Conservation (phyloP, 192 early-diverging fungal genomes). For the Mortierella antarctica region DNA sequence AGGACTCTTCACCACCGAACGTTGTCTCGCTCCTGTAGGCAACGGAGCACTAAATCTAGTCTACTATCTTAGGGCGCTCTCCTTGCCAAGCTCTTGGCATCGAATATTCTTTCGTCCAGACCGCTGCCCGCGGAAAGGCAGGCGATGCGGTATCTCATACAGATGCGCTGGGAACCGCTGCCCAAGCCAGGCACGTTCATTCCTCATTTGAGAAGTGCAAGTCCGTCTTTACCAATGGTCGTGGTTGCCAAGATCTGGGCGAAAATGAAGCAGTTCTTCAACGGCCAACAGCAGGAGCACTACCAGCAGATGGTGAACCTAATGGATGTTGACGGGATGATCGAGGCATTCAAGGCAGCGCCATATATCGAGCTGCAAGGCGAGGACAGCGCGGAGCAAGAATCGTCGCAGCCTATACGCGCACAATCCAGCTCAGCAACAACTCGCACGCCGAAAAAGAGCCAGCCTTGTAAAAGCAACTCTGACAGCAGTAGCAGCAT, state of each 20-base stretch:
- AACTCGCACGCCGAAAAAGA: too few species aligned
- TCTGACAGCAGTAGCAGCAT: too few species aligned
- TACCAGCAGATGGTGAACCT: background rate
- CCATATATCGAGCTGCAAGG: constrained; percentile 1
- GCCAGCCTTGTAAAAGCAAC: too few species aligned
- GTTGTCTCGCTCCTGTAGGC: too few species aligned
- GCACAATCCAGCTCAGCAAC: too few species aligned
- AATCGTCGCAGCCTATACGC: constrained; percentile 3
- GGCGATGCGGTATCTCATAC: background rate
- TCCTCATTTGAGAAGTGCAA: background rate
- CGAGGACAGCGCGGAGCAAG: background rate
- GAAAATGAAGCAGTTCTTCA: constrained; percentile 2
- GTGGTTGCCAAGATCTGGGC: background rate
- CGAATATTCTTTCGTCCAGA: too few species aligned
- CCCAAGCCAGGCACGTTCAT: background rate
- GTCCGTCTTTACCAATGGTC: background rate
- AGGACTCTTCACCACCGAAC: too few species aligned
- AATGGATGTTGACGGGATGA: background rate
- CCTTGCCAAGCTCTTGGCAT: too few species aligned
- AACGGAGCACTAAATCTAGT: too few species aligned
- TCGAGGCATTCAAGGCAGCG: constrained; percentile 6
- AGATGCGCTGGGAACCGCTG: constrained; percentile 6
- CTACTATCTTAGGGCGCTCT: too few species aligned
- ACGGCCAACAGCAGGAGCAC: background rate
- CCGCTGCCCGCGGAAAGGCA: background rate